Evolutionary conservation across 2,329 filamentous ascomycete species (phyloP).

Genomic region (Calonectria fujianensis): DNA sequence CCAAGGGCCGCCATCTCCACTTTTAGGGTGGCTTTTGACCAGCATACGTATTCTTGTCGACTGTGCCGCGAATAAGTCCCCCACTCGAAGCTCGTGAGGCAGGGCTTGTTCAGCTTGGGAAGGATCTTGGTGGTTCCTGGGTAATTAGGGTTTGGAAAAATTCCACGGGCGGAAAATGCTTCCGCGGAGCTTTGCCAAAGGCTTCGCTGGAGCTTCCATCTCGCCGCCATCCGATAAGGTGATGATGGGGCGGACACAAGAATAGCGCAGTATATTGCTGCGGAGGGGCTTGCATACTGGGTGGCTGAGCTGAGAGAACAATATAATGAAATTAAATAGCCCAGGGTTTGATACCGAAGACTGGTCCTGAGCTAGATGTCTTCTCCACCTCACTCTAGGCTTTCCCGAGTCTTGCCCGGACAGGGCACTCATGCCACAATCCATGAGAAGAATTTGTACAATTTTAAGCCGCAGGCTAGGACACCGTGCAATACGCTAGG

Average conservation of each 20-base stretch:
- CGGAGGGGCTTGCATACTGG: background rate
- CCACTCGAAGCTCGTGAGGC: conserved; percentile 24
- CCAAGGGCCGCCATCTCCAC: conserved; percentile 28
- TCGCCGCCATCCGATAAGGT: background rate
- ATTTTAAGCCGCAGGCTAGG: no score
- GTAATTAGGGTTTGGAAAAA: background rate
- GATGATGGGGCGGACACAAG: background rate
- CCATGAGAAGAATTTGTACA: no score
- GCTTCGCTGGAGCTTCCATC: background rate
- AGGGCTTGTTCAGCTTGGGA: conserved; percentile 25
- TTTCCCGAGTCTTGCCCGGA: background rate
- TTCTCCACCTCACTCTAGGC: no score
- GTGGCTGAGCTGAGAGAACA: background rate
- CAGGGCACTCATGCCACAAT: no score
- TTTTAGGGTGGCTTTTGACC: conserved; percentile 34
- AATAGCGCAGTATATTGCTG: background rate
- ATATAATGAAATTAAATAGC: background rate
- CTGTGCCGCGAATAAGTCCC: conserved; percentile 19
- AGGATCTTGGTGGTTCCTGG: background rate
- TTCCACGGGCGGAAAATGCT: background rate
- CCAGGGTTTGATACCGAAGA: background rate
- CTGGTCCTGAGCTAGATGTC: no score
- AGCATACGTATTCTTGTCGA: conserved; percentile 29
- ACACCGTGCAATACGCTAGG: no score
- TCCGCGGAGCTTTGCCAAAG: background rate